Base-by-base conservation (phyloP, 805 yeast species). In the Yarrowia bubula region DNA sequence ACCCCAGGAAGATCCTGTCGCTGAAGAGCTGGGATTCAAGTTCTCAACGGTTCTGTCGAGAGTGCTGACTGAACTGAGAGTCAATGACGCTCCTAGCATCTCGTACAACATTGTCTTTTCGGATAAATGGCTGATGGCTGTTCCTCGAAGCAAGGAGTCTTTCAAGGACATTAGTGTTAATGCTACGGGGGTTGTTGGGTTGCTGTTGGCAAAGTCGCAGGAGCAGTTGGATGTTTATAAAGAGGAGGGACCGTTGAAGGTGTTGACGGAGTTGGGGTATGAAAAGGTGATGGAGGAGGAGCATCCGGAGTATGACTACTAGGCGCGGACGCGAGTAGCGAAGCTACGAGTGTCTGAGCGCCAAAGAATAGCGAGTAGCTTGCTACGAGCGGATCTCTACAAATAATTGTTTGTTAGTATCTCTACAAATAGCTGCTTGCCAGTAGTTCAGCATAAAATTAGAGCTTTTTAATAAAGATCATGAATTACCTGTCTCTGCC, bases 31-130 rank as follows among this genome's bases (percentile, higher is more conserved):
- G 68, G 86, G 90, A 0, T 78, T 89, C 81, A 80, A 84, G 41
- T 93, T 88, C 75, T 83, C 89, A 64, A 82, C 90, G 6, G 79
- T 92, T 31, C 78, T 95, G 70, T 89, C 89, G 67, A 82, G 92
- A 68, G 81, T 86, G 0, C 76, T 92, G 70, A 87, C 92, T 2
- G 82, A 85, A 14, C 81, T 85, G 72, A 85, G 85, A 73, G 71
- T 69, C 14, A 43, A 58, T 18, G 64, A 64, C n/a, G 66, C 64
- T n/a, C 63, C 35, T 39, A 68, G 66, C 13, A 77, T 86, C 58
- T 88, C 93, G 42, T 93, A 90, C 75, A 93, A 93, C 73, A 85
- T 92, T 39, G 77, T 91, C 48, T 84, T 93, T 82, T 91, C 96
- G 55, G 85, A 85, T 57, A 82, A 85, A 63, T 93, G 95, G 90